Percentiles rank a stretch among this genome's conserved stretches.
Conservation (phyloP, 306 rosid species). For the Cucurbita argyrosperma region DNA sequence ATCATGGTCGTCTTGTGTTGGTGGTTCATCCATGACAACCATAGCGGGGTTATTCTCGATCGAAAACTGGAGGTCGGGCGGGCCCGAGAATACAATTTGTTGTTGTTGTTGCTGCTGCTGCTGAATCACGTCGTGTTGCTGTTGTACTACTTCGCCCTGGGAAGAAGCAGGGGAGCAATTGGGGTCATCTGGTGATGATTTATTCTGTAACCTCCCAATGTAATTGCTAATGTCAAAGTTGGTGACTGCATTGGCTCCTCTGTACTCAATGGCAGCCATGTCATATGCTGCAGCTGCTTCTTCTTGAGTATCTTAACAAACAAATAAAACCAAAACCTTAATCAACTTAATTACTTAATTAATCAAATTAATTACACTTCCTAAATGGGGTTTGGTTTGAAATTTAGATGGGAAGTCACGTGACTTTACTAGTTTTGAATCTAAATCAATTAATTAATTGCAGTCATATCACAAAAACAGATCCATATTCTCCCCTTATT, state of each 20-base stretch:
- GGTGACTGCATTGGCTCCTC: slow-evolving; percentile 86
- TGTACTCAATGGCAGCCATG: slow-evolving; percentile 69
- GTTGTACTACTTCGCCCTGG: slow-evolving; percentile 11
- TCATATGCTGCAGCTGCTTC: slow-evolving; percentile 95
- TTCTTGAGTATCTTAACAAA: slow-evolving; percentile 63
- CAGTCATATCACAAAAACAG: background rate
- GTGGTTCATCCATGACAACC: slow-evolving; percentile 24
- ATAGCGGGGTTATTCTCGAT: slow-evolving; percentile 20
- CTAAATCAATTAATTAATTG: background rate
- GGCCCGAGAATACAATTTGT: background rate
- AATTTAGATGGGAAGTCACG: background rate
- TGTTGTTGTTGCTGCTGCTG: background rate
- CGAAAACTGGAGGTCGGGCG: background rate
- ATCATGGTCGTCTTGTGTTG: slow-evolving; percentile 16
- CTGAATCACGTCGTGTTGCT: slow-evolving; percentile 3
- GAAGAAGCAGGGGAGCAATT: slow-evolving; percentile 15
- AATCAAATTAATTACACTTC: background rate
- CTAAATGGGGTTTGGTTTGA: background rate
- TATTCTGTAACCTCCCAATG: slow-evolving; percentile 21
- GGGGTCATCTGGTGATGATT: slow-evolving; percentile 7
- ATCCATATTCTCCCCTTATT: background rate
- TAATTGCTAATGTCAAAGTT: slow-evolving; percentile 70
- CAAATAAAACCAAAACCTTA: background rate
- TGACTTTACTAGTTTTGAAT: background rate
- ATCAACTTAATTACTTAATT: background rate